Percentiles rank a stretch among this genome's conserved stretches.
phyloP scores from a whole-genome alignment of 495 filamentous ascomycete species.

The Cercophora newfieldiana region DNA sequence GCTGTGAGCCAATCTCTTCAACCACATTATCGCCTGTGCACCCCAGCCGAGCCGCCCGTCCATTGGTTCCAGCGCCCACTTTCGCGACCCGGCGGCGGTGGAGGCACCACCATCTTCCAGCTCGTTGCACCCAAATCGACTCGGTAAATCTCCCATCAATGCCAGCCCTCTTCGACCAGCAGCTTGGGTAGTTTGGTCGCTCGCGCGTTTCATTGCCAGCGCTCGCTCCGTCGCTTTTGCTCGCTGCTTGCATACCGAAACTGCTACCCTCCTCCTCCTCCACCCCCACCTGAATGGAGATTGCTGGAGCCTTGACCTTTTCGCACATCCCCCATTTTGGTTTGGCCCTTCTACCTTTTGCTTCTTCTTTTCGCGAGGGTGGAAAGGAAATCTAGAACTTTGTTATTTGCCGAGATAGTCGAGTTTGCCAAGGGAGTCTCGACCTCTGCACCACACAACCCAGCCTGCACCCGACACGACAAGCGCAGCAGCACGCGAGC shows the following conservation, averaged over 20 bases:
- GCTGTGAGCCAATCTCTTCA: slow-evolving; percentile 18
- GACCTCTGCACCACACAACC: background rate
- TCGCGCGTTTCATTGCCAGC: background rate
- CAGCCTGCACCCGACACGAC: slow-evolving; percentile 9
- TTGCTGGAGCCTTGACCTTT: slow-evolving; percentile 10
- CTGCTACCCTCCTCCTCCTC: background rate
- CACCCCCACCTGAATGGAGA: slow-evolving; percentile 7
- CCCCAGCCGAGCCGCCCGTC: background rate
- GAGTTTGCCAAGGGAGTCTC: background rate
- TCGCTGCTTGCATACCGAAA: slow-evolving; percentile 4
- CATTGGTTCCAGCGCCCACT: slow-evolving; percentile 6
- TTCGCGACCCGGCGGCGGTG: background rate
- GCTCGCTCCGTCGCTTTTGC: background rate
- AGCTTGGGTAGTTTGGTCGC: background rate
- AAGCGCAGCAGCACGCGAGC: slow-evolving; percentile 5
- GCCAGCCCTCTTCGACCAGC: background rate
- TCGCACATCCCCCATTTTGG: background rate
- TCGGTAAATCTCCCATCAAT: slow-evolving; percentile 16
- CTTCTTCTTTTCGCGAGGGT: background rate
- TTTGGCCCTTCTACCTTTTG: background rate
- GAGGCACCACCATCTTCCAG: background rate
- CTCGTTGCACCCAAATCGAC: background rate
- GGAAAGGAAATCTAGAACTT: background rate
- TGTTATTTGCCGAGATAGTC: background rate
- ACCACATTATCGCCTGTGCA: slow-evolving; percentile 13